phyloP scores from a whole-genome alignment of 1,139 yeast species.

The Zhuliangozyma parablackwelliae region DNA sequence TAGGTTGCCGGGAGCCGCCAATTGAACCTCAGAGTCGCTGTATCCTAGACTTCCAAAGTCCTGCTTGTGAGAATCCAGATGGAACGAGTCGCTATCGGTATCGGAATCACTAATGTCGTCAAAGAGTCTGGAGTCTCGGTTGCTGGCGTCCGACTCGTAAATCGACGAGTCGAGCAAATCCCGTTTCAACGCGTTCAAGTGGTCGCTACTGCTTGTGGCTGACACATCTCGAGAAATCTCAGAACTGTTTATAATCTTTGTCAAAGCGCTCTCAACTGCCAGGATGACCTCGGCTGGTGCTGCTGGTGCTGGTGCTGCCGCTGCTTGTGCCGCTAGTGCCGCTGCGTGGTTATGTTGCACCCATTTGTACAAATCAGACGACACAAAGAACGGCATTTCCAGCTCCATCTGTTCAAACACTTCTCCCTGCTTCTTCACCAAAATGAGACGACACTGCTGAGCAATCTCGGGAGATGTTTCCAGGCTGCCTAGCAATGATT shows the following conservation, averaged over 20 bases:
- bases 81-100: slow-evolving; percentile 28
- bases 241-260: slow-evolving; percentile 47
- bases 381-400: too few relatives aligned
- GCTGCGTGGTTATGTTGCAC: too few relatives aligned
- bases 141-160: slow-evolving; percentile 8
- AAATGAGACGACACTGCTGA: too few relatives aligned
- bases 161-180: too few relatives aligned
- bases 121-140: slow-evolving; percentile 27
- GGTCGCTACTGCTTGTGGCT: slow-evolving; percentile 1
- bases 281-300: slow-evolving; percentile 33
- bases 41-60: neutral
- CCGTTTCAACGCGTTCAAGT: neutral
- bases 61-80: slow-evolving; percentile 16
- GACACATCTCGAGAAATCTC: slow-evolving; percentile 5
- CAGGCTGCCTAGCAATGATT: too few relatives aligned
- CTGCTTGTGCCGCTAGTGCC: too few relatives aligned
- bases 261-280: slow-evolving; percentile 71
- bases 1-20: slow-evolving; percentile 69
- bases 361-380: too few relatives aligned
- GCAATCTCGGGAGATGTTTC: too few relatives aligned
- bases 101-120: slow-evolving; percentile 37
- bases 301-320: too few relatives aligned
- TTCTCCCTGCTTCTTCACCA: too few relatives aligned
- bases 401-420: too few relatives aligned
- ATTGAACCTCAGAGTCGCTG: slow-evolving; percentile 8